Base-by-base conservation (phyloP, 163 green algal species). In the Prototheca cutis region DNA sequence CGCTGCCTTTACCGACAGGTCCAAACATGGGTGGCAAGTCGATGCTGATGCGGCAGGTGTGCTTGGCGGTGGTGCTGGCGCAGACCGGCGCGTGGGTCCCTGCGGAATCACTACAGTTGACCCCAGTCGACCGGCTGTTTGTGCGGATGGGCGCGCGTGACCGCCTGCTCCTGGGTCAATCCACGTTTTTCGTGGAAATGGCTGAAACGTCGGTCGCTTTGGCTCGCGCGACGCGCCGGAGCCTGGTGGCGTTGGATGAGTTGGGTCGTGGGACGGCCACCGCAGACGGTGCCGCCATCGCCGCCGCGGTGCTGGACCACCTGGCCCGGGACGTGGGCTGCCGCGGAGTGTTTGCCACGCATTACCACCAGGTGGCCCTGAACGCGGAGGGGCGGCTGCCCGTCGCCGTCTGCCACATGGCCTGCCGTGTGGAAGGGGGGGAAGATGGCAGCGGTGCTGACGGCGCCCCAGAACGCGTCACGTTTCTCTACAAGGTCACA, bases 11-110 rank as follows among this genome's bases (percentile, higher is more conserved):
- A n/a, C n/a, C n/a, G n/a, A 93, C 89, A 8, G 92, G 92, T 3
- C 88, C 92, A 55, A 99, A 98, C 78, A 99, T 98, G 91, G 90
- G 90, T 34, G 91, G 91, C 69, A 99, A 99, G 73, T 89, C 70
- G 62, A 99, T 90, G 2, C 74, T 97, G 56, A 72, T 94, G 69
- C 71, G 86, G 19, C 82, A 88, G 61, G 71, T 87, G 19, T 96
- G 90, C 71, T 77, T 97, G 25, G 84, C 88, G 4, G 72, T 83
- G 4, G 52, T 97, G 32, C 75, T 95, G 73, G 90, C 91, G 0
- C 89, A 96, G 76, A 84, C 87, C 5, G 91, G 91, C 13, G 85
- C 84, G 2, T 89, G 79, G 64, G 88, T 97, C 29, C 92, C 91
- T 0, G 89, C 88, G 1, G 68, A 84, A 40, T 74, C 60, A 15